Percentiles rank a stretch among this genome's conserved stretches.
Conservation (phyloP, 352 stramenopile species). For the Pythium oligandrum region DNA sequence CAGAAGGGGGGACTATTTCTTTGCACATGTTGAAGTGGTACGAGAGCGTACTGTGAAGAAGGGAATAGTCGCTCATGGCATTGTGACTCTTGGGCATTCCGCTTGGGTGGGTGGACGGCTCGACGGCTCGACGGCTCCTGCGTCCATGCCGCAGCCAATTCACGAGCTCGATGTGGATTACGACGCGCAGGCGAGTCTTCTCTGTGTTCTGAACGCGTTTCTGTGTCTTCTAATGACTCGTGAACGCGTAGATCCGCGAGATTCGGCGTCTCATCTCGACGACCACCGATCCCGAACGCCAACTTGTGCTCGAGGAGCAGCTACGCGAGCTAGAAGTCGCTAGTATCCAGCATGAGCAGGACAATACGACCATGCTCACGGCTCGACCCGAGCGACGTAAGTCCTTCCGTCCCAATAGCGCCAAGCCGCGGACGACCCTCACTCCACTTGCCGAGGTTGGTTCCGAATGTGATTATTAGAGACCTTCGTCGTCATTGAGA, state of each 20-base stretch:
- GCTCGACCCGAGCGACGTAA: constrained; percentile 34
- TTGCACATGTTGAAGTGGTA: too few relatives aligned
- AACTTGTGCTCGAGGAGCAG: constrained; percentile 58
- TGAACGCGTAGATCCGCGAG: constrained; percentile 54
- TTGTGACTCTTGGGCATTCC: too few relatives aligned
- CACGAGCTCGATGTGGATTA: constrained; percentile 67
- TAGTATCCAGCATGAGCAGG: constrained; percentile 40
- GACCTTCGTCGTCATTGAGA: too few relatives aligned
- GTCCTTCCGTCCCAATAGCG: constrained; percentile 63
- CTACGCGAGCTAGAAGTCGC: constrained; percentile 58
- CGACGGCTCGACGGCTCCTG: too few relatives aligned
- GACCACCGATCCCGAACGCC: constrained; percentile 55
- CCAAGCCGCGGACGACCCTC: constrained; percentile 55
- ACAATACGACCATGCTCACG: constrained; percentile 1
- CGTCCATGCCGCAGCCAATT: constrained; percentile 31
- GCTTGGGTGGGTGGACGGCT: too few relatives aligned
- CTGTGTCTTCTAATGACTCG: too few relatives aligned
- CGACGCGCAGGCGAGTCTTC: constrained; percentile 43
- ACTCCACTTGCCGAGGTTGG: constrained; percentile 41
- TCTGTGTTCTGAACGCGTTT: too few relatives aligned
- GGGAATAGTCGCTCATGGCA: too few relatives aligned
- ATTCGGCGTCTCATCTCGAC: constrained; percentile 72
- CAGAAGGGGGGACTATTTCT: too few relatives aligned
- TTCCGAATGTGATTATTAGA: too few relatives aligned
- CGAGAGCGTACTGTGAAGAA: too few relatives aligned